Evolutionary conservation across 495 filamentous ascomycete species (phyloP), one percentile per base, ranked within the genome.

Genomic region (Hypoxylon rickii): DNA sequence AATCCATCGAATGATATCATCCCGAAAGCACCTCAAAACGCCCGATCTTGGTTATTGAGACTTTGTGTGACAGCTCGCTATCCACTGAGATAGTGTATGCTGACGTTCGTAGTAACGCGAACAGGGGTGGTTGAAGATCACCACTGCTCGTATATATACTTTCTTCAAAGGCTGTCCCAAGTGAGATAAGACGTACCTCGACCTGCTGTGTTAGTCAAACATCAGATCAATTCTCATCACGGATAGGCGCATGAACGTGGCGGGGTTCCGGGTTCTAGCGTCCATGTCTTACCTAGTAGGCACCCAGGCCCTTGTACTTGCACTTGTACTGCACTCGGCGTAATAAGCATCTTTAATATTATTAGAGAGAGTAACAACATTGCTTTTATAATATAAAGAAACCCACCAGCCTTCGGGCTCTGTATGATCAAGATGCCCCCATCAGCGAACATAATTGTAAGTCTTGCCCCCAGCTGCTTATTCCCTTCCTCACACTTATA

Each of bases 1-100:
- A 15, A 24, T 56, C 38, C 44, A 49, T 47, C n/a, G 26, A 57
- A 55, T 63, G 58, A 63, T 58, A 51, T 66, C 58, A 63, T 66
- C 54, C 36, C 36, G 43, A 49, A n/a, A 49, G 19, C 38, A 46
- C 26, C 15, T 24, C 38, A 51, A 44, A 52, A 52, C 31, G 15
- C n/a, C 36, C 13, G 21, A 50, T 55, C 45, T 53, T 51, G 48
- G 36, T 52, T 54, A 29, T 59, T 17, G 41, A 8, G 15, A 22
- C n/a, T 42, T 29, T 55, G 58, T 61, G 41, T 19, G 19, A 52
- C 58, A n/a, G 46, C 48, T 29, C n/a, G n/a, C n/a, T n/a, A n/a
- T 49, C 43, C 53, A 56, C 39, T 13, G 15, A 49, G n/a, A n/a
- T n/a, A n/a, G n/a, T n/a, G n/a, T n/a, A n/a, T n/a, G n/a, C n/a